phyloP scores from a whole-genome alignment of 768 basidiomycete species.

The Termitomyces sp. region DNA sequence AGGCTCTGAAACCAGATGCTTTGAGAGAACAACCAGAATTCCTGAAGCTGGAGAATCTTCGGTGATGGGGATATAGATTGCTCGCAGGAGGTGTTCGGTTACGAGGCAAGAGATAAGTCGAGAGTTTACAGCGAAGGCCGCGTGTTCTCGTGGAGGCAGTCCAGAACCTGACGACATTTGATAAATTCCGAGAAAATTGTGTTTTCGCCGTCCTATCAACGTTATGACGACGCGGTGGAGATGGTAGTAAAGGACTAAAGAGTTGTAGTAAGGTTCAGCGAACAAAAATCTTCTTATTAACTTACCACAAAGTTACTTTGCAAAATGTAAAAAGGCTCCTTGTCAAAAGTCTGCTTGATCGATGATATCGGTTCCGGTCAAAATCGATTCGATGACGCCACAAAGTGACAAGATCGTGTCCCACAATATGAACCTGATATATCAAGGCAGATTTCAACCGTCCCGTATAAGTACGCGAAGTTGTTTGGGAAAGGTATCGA shows the following conservation, averaged over 20 bases:
- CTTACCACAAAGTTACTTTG: background rate
- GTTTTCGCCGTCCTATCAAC: background rate
- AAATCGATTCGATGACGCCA: constrained; percentile 1
- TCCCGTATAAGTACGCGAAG: background rate
- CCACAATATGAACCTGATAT: background rate
- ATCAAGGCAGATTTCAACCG: background rate
- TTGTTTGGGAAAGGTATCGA: background rate
- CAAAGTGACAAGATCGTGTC: background rate
- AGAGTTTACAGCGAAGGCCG: constrained; percentile 43
- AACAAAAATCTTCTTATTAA: background rate
- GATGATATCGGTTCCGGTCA: background rate
- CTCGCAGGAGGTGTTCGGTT: constrained; percentile 42
- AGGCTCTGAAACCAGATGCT: constrained; percentile 30
- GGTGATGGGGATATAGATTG: constrained; percentile 34
- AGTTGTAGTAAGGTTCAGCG: background rate
- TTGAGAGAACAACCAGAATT: constrained; percentile 35
- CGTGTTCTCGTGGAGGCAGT: constrained; percentile 32
- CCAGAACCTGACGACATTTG: constrained; percentile 33
- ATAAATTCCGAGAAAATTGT: constrained; percentile 2
- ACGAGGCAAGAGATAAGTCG: constrained; percentile 48
- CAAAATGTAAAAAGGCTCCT: background rate
- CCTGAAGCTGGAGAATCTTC: constrained; percentile 25
- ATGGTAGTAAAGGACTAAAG: background rate
- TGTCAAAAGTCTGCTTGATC: background rate
- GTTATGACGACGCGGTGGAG: background rate